Percentiles rank a stretch among this genome's conserved stretches.
These are phyloP conservation scores for Mercurialis annua DNA, from an alignment of 345 rosid species.

Conservation along the genomic window DNA sequence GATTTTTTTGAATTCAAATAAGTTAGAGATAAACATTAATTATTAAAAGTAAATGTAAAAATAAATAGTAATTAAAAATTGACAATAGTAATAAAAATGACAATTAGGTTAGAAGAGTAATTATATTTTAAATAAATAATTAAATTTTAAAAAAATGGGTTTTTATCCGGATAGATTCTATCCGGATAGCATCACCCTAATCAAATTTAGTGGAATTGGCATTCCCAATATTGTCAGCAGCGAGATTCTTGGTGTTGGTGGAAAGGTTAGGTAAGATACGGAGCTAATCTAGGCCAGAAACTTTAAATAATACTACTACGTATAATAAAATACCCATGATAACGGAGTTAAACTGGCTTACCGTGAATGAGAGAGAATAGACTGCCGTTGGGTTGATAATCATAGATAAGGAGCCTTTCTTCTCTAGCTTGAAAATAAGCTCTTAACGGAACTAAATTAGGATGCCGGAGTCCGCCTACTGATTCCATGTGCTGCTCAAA, in stretches of 20 bases:
- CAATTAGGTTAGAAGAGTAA: too few relatives aligned
- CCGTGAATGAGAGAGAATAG: constrained; percentile 85
- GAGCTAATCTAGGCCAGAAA: not conserved
- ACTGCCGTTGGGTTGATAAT: constrained; percentile 92
- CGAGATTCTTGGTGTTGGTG: constrained; percentile 26
- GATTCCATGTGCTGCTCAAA: constrained; percentile 93
- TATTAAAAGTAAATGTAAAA: too few relatives aligned
- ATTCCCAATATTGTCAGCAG: constrained; percentile 28
- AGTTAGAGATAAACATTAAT: too few relatives aligned
- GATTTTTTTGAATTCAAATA: too few relatives aligned
- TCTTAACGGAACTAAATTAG: constrained; percentile 83
- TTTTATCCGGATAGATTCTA: too few relatives aligned
- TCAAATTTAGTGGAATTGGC: not conserved
- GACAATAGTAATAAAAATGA: too few relatives aligned
- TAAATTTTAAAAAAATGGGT: too few relatives aligned
- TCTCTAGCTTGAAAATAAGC: constrained; percentile 82
- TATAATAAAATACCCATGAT: too few relatives aligned
- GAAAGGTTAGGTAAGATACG: not conserved
- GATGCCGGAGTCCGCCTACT: constrained; percentile 88
- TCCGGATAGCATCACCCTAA: too few relatives aligned
- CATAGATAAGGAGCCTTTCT: constrained; percentile 78
- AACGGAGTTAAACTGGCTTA: constrained; percentile 17
- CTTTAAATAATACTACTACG: not conserved
- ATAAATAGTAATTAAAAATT: too few relatives aligned
- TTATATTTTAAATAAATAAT: too few relatives aligned